Base-by-base conservation (phyloP, 2,329 filamentous ascomycete species). In the Claviceps sorghi region DNA sequence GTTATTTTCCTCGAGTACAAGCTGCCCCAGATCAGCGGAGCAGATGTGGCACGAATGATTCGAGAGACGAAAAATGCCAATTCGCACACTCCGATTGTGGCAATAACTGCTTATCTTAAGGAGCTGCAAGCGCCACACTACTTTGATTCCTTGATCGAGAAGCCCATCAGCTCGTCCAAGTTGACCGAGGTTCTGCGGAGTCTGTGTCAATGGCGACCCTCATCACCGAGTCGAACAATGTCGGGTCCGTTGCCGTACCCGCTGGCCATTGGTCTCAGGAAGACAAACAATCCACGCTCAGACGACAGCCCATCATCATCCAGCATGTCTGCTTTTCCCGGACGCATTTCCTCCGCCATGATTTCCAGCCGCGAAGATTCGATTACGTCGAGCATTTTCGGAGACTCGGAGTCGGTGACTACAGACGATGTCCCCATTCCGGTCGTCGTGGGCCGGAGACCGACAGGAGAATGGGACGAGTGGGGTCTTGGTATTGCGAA, bases 1-100 rank as follows among this genome's bases (percentile, higher is more conserved):
- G 88, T 96, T 60, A 96, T 98, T 65, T 93, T 98, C 74, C 91
- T 95, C 67, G 93, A 98, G 68, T 96, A 89, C 71, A 94, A 91
- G 65, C 74, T 98, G 46, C 91, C 93, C 10, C 88, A 95, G 63
- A 89, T 97, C 62, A 97, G 89, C 60, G 93, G 93, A 26, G 86
- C 88, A 13, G 93, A 98, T 64, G 88, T 98, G 53, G 91, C 93
- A 49, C 85, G 93, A 36, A 98, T 98, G 93, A 89, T 98, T 59
- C 83, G 93, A 48, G 91, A 97, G 64, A 96, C 91, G 1, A 93
- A 91, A 71, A 96, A 96, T 65, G 82, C 88, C 54, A 98, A 98
- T 64, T 86, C 87, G 0, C 83, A 93, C 60, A 98, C 93, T 0
- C 93, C 93, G 0, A 95, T 98, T 56, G 88, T 98, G 53, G 90